Base-by-base conservation (phyloP, 2,329 filamentous ascomycete species). In the Colletotrichum zoysiae region DNA sequence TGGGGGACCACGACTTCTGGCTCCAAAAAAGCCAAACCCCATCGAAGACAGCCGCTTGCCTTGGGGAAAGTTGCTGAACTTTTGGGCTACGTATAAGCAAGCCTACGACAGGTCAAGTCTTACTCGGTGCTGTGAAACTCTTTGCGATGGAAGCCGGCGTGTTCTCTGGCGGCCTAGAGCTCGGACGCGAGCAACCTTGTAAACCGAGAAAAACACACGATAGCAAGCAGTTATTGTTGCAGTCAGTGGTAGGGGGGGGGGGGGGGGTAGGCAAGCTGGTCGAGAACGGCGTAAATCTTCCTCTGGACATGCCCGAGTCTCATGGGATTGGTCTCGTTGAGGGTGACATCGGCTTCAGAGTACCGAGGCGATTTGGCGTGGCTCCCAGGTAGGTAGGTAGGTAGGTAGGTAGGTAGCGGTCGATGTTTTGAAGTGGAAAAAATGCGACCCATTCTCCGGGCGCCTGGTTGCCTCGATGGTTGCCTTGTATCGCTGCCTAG, bases 401-500 rank as follows among this genome's bases (percentile, higher is more conserved):
- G 30, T 30, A 30, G 30, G 4, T 3, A 20, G 16, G 16, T n/a
- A 26, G 35, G 14, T 57, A 38, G 30, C 16, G 14, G 59, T 11
- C 46, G 7, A 26, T 51, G 23, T 23, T 23, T 33, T 9, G 33
- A 56, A 46, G 50, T 56, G 26, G 40, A 38, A 64, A 63, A 64
- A 46, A 44, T n/a, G 61, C 61, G 61, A 64, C 23, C 50, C 61
- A 56, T 46, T 42, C 42, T 33, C 38, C 14, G 50, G 50, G 26
- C 50, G 38, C n/a, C 26, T 56, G 51, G 38, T 46, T 56, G 61
- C 61, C 61, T 64, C 20, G 48, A 11, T 46, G 50, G 61, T 42
- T 56, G 61, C 61, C 61, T 64, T 55, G 51, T 35, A 20, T 64
- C 48, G 61, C 30, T 56, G 61, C 61, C 61, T 64, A 7, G 42